Evolutionary conservation across 345 rosid species (phyloP).

Genomic region (Mangifera indica): DNA sequence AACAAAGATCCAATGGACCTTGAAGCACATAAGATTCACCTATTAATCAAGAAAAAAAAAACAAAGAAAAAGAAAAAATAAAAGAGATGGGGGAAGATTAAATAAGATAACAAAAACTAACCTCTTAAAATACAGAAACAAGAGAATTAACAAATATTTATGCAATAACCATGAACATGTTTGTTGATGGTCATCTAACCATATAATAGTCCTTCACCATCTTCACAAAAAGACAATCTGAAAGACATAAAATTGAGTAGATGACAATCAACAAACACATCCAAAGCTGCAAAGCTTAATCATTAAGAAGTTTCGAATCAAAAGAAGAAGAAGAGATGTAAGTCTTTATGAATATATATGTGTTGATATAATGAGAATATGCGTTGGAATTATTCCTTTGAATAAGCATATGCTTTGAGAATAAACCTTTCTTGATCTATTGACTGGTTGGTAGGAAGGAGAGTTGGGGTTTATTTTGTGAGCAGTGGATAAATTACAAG

Average conservation of each 20-base stretch:
- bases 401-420: slow-evolving; percentile 12
- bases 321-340: neutral
- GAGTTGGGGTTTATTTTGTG: neutral
- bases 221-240: neutral
- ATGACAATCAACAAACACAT: slow-evolving; percentile 17
- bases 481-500: neutral
- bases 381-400: neutral
- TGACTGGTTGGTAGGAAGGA: neutral
- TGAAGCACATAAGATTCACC: no score
- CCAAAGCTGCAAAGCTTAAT: neutral
- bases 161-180: slow-evolving; percentile 11
- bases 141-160: neutral
- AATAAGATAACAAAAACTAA: neutral
- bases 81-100: neutral
- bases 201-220: neutral
- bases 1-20: no score
- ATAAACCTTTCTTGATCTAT: neutral
- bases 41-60: no score
- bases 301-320: neutral
- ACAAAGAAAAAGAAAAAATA: no score
- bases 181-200: slow-evolving; percentile 23
- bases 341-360: neutral
- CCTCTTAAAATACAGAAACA: no score
- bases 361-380: neutral
- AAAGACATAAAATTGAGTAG: slow-evolving; percentile 11